A percentile compares a stretch with the other conserved stretches of the same genome.
Evolutionary conservation across 2,329 filamentous ascomycete species (phyloP).

Genomic region (Pyrenochaeta sp.): DNA sequence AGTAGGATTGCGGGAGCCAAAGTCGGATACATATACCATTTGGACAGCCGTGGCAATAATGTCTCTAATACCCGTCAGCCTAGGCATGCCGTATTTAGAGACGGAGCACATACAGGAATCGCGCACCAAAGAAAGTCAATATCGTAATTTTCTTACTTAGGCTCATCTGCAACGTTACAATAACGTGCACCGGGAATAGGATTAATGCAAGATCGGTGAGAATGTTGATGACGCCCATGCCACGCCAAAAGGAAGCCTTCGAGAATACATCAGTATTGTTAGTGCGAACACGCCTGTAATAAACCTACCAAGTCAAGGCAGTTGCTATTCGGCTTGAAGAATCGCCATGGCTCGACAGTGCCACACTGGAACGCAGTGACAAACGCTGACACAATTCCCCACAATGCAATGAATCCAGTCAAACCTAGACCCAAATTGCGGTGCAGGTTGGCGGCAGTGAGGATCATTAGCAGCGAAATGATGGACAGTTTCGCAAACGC

Average conservation of each 20-base stretch:
- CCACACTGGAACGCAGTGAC: constrained; percentile 45
- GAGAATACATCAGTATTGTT: constrained; percentile 5
- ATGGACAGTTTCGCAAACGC: constrained; percentile 47
- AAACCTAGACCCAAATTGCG: constrained; percentile 36
- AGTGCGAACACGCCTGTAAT: not conserved
- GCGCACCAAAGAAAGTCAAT: constrained; percentile 42
- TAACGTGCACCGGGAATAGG: constrained; percentile 44
- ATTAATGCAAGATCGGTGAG: constrained; percentile 45
- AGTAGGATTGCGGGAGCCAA: constrained; percentile 37
- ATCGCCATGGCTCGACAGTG: constrained; percentile 37
- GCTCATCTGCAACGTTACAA: constrained; percentile 47
- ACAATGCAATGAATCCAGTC: constrained; percentile 38
- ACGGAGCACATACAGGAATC: constrained; percentile 33
- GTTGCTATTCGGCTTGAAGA: constrained; percentile 10
- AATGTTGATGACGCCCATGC: constrained; percentile 42
- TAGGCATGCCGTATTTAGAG: not conserved
- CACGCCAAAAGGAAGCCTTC: constrained; percentile 42
- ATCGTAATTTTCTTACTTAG: constrained; percentile 45
- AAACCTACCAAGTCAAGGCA: constrained; percentile 39
- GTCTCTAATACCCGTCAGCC: constrained; percentile 30
- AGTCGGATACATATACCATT: constrained; percentile 38
- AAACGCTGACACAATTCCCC: constrained; percentile 39
- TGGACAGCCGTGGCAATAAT: constrained; percentile 45
- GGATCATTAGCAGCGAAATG: constrained; percentile 45
- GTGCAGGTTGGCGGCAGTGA: constrained; percentile 42